Conservation (phyloP, 331 rosid species). For the Pyrus hybrid region DNA sequence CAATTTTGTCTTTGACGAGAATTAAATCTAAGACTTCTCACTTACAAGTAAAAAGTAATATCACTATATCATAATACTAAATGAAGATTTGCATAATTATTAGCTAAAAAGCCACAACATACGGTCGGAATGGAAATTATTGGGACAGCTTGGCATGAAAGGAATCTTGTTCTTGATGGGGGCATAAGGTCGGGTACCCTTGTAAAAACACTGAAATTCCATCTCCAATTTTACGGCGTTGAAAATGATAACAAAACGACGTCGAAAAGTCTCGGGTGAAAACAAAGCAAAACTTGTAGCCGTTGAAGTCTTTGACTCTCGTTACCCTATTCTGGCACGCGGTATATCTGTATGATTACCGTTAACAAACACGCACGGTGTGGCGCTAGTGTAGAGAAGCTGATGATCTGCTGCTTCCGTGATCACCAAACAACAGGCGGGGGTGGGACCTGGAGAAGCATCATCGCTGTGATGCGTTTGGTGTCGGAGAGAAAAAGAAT, state of each 20-base stretch:
- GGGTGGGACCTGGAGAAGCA: neutral
- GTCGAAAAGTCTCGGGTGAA: neutral
- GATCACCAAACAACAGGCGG: no score
- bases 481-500: neutral
- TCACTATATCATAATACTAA: rapidly evolving
- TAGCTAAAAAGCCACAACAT: neutral
- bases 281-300: neutral
- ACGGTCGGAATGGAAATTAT: neutral
- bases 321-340: neutral
- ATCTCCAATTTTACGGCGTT: neutral
- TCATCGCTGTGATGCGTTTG: neutral
- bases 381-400: neutral
- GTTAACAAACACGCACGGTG: neutral
- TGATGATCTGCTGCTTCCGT: neutral
- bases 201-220: neutral
- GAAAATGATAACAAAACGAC: neutral
- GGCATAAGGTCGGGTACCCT: neutral
- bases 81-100: neutral
- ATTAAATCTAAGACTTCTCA: no score
- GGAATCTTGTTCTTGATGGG: neutral
- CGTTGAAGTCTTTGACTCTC: neutral
- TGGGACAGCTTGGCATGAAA: slow-evolving; percentile 4
- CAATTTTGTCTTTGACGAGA: rapidly evolving
- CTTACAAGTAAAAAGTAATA: no score
- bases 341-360: neutral